Base-by-base conservation (phyloP, 495 filamentous ascomycete species). In the Immersiella caudata region DNA sequence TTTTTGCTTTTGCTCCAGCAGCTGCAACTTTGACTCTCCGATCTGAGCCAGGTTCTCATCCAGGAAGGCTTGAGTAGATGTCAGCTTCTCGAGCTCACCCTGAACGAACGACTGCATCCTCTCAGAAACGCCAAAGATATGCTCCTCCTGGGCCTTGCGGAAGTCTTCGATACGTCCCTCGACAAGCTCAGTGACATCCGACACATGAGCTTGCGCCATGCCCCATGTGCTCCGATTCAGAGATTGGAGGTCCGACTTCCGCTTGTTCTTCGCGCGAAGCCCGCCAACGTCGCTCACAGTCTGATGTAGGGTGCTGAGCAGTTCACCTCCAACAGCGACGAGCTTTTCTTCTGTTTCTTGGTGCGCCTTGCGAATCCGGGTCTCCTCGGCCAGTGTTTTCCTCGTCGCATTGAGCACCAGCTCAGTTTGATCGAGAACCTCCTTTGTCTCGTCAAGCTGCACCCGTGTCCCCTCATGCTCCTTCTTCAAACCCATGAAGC, bases 341-440 rank as follows among this genome's bases (percentile, higher is more conserved):
- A 99, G 86, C 68, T 90, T 80, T 63, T 85, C 85, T 74, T 99
- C 95, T 0, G 95, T 98, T 40, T 87, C 79, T 74, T 98, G 83
- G 72, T 99, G 94, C 8, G 95, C 94, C 75, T 89, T 88, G 29
- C 93, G 87, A 2, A 97, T 78, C 40, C 84, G 79, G 0, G 86
- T 90, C 79, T 99, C 96, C 71, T 97, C 93, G 4, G 86, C 85
- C 9, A 98, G 84, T 46, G 82, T 87, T 65, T 91, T 89, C 63
- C 84, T 87, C 1, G 93, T 96, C 50, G 89, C 85, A 25, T 85
- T 84, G 6, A 98, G 83, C 25, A 92, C 89, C 21, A 89, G 84
- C 69, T 97, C 94, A 0, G 96, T 97, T 75, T 97, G 89, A 55
- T 91, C 90, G 27, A 99, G 85, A 8, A 93, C 82, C 55, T 87